Evolutionary conservation across 1,139 yeast genomes (phyloP).

Genomic region (Debaryomyces nepalensis): DNA sequence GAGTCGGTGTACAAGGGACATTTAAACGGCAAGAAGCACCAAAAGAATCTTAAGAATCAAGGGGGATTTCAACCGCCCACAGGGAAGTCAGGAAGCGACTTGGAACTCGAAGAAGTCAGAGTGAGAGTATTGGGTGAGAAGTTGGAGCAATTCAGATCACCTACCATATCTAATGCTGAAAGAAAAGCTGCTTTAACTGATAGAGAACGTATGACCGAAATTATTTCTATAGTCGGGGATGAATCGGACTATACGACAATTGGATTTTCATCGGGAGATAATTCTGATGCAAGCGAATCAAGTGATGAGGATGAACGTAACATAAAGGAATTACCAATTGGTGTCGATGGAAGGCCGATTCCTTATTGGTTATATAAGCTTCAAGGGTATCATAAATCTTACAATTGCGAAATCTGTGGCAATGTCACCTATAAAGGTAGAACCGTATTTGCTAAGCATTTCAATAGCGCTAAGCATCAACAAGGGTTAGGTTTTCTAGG

Average conservation of each 20-base stretch:
- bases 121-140: slow-evolving; percentile 37
- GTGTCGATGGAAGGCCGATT: slow-evolving; percentile 89
- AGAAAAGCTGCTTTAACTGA: slow-evolving; percentile 74
- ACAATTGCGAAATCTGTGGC: slow-evolving; percentile 87
- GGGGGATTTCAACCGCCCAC: slow-evolving; percentile 13
- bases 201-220: slow-evolving; percentile 66
- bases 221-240: slow-evolving; percentile 32
- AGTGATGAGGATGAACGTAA: slow-evolving; percentile 28
- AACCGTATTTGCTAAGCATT: slow-evolving; percentile 72
- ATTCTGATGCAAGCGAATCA: slow-evolving; percentile 29
- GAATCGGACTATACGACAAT: slow-evolving; percentile 42
- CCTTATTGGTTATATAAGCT: slow-evolving; percentile 93
- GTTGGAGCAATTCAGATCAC: slow-evolving; percentile 42
- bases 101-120: slow-evolving; percentile 33
- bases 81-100: slow-evolving; percentile 11
- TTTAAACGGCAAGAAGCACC: slow-evolving; percentile 76
- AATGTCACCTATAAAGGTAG: slow-evolving; percentile 77
- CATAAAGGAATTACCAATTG: slow-evolving; percentile 68
- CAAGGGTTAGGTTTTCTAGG: slow-evolving; percentile 82
- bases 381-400: slow-evolving; percentile 79
- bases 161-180: slow-evolving; percentile 66
- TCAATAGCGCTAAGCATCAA: slow-evolving; percentile 66
- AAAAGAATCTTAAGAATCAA: slow-evolving; percentile 43
- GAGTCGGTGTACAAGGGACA: slow-evolving; percentile 71
- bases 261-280: slow-evolving; percentile 37